Conservation (phyloP, 176 grass and related monocot species). For the Oryza punctata region DNA sequence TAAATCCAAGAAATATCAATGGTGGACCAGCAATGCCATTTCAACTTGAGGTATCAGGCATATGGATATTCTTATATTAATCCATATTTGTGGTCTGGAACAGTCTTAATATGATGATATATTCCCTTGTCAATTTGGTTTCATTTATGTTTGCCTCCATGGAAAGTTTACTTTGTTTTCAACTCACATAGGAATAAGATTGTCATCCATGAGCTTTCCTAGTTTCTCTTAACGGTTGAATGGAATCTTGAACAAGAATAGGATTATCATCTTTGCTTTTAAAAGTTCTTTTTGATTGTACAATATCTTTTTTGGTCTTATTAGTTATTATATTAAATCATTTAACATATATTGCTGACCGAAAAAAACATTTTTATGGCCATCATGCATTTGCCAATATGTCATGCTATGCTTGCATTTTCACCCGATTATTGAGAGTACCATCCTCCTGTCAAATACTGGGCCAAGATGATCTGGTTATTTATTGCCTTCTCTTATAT, state of each 20-base stretch:
- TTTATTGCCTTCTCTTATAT: slow-evolving; percentile 24
- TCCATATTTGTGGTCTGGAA: slow-evolving; percentile 25
- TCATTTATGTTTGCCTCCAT: slow-evolving; percentile 16
- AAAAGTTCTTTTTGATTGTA: slow-evolving; percentile 12
- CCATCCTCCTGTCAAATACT: background rate
- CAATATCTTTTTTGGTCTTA: background rate
- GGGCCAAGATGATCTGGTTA: slow-evolving; percentile 19
- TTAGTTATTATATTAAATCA: background rate
- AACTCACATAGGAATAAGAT: slow-evolving; percentile 9
- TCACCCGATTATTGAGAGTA: background rate
- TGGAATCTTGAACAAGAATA: slow-evolving; percentile 21
- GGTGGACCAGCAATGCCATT: slow-evolving; percentile 89
- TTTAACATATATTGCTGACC: background rate
- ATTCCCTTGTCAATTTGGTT: slow-evolving; percentile 3
- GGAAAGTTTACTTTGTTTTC: slow-evolving; percentile 1
- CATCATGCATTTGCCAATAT: background rate
- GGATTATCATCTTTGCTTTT: slow-evolving; percentile 6
- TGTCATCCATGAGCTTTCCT: slow-evolving; percentile 9
- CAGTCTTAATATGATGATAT: slow-evolving; percentile 1
- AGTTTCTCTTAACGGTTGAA: slow-evolving; percentile 1
- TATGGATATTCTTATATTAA: slow-evolving; percentile 9
- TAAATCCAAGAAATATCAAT: slow-evolving; percentile 82
- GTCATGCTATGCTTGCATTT: background rate
- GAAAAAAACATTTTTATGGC: slow-evolving; percentile 5
- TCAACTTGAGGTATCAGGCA: slow-evolving; percentile 85